These are phyloP conservation scores for Neurospora sp. DNA, from an alignment of 495 filamentous ascomycete species.

Conservation along the genomic window DNA sequence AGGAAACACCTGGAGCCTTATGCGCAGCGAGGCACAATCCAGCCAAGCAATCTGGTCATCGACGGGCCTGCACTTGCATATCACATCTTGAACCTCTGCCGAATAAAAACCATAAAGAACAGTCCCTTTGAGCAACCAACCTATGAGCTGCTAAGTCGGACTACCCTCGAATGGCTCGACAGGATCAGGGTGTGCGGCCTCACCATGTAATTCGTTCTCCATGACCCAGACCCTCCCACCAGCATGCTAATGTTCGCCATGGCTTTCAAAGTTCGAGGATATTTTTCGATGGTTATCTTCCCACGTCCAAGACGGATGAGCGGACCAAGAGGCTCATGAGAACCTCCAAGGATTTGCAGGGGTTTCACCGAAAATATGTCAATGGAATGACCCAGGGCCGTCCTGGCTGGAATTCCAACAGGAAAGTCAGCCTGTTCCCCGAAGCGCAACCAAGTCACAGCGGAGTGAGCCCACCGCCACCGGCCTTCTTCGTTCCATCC, in stretches of 20 bases:
- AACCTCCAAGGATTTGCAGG: constrained; percentile 12
- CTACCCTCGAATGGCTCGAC: constrained; percentile 52
- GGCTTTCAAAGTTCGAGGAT: constrained; percentile 40
- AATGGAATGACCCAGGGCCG: constrained; percentile 9
- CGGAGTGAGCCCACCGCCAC: constrained; percentile 33
- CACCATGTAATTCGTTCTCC: constrained; percentile 41
- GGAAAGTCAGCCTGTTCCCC: constrained; percentile 12
- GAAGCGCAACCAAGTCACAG: constrained; percentile 7
- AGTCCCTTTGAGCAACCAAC: constrained; percentile 45
- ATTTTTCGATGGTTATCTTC: constrained; percentile 72
- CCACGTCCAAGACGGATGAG: constrained; percentile 26
- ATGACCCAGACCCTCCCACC: background rate
- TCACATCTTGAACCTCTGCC: constrained; percentile 50
- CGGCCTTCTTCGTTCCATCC: constrained; percentile 57
- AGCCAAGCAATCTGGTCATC: constrained; percentile 43
- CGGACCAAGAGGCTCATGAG: constrained; percentile 17
- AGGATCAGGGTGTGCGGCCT: constrained; percentile 40
- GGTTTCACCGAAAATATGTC: constrained; percentile 11
- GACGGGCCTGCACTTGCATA: constrained; percentile 72
- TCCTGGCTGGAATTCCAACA: background rate
- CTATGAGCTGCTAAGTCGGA: constrained; percentile 49
- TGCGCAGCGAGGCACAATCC: constrained; percentile 38
- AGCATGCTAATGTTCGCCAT: constrained; percentile 2
- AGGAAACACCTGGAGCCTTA: constrained; percentile 48
- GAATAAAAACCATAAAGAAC: constrained; percentile 25